phyloP scores from a whole-genome alignment of 257 asterid species.

The Anisodus acutangulus region DNA sequence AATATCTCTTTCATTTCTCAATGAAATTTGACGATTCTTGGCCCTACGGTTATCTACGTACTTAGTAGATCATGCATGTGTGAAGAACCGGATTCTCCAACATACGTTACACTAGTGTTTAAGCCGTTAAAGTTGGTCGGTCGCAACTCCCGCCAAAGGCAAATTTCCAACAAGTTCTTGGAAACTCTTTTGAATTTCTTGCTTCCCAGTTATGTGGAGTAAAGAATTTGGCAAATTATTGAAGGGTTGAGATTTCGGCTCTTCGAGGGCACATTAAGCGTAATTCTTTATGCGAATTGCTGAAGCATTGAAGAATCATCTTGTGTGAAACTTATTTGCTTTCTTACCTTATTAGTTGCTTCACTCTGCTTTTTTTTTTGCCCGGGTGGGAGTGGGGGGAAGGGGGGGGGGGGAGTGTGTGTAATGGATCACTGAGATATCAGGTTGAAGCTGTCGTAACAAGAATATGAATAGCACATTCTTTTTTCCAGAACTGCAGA shows the following conservation, averaged over 20 bases:
- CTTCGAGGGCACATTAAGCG: neutral
- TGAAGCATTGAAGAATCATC: neutral
- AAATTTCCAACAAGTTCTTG: too few species aligned
- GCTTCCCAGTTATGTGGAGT: neutral
- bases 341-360: neutral
- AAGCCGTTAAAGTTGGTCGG: too few species aligned
- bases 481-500: neutral
- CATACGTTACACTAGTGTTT: too few species aligned
- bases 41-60: too few species aligned
- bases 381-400: too few species aligned
- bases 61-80: too few species aligned
- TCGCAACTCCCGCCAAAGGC: too few species aligned
- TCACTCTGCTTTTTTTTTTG: neutral
- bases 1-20: too few species aligned
- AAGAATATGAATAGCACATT: too few species aligned
- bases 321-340: neutral
- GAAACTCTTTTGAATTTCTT: neutral
- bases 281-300: neutral
- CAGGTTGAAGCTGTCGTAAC: neutral
- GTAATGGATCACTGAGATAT: neutral
- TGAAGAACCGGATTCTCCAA: too few species aligned
- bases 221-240: neutral
- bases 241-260: neutral
- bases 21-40: too few species aligned
- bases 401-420: neutral